Evolutionary conservation across 371 early-diverging fungal species (phyloP).

Genomic region (Basidiobolus meristosporus): DNA sequence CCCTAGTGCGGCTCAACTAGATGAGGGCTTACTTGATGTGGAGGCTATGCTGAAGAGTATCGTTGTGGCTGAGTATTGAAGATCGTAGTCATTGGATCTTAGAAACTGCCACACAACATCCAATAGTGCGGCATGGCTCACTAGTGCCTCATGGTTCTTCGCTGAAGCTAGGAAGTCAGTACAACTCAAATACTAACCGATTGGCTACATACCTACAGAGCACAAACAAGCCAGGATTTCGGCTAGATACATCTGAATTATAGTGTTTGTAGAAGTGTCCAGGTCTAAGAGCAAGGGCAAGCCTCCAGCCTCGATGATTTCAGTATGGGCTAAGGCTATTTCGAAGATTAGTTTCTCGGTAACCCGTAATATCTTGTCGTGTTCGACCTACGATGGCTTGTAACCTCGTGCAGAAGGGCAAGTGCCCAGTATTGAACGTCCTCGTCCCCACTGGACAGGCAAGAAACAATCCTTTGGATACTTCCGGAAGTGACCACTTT

Average conservation of each 20-base stretch:
- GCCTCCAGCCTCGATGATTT: background rate
- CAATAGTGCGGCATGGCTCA: background rate
- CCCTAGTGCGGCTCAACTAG: background rate
- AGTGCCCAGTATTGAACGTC: conserved; percentile 60
- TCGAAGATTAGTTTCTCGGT: background rate
- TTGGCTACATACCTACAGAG: background rate
- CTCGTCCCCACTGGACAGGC: conserved; percentile 46
- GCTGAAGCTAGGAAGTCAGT: background rate
- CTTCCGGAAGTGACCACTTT: conserved; percentile 36
- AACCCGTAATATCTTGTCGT: too few species aligned
- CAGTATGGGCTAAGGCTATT: background rate
- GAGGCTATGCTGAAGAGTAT: background rate
- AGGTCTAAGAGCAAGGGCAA: background rate
- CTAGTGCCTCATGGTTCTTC: background rate
- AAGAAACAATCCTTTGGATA: conserved; percentile 32
- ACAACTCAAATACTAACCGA: background rate
- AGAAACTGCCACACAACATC: background rate
- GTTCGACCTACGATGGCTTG: conserved; percentile 3
- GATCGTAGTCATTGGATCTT: background rate
- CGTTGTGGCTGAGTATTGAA: background rate
- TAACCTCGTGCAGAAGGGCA: conserved; percentile 26
- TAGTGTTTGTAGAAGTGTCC: background rate
- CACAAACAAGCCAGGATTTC: background rate
- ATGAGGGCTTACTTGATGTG: background rate
- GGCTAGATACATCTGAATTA: background rate